Evolutionary conservation across 495 filamentous ascomycete species (phyloP).

Genomic region (Astrocystis sublimbata): DNA sequence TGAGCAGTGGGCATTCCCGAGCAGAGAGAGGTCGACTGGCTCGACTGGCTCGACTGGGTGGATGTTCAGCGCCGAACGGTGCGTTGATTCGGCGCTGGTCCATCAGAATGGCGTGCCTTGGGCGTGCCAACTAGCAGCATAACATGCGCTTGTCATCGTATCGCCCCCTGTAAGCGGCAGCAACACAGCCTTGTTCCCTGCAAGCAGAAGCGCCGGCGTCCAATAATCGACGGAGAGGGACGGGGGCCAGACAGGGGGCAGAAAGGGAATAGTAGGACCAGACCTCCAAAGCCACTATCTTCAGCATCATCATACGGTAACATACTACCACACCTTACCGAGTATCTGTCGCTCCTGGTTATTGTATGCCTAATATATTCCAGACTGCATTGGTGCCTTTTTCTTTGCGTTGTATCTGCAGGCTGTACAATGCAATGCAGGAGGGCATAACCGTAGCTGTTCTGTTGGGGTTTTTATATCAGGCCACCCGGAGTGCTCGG

Average conservation of each 20-base stretch:
- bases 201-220: background rate
- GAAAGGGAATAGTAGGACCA: background rate
- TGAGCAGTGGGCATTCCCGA: too few species aligned
- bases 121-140: constrained; percentile 3
- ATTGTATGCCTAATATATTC: background rate
- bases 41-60: too few species aligned
- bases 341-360: background rate
- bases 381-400: background rate
- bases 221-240: background rate
- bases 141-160: constrained; percentile 22
- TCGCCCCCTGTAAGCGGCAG: constrained; percentile 10
- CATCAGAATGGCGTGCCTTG: constrained; percentile 4
- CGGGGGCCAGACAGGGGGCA: background rate
- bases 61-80: constrained; percentile 6
- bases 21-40: too few species aligned
- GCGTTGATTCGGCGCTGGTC: background rate
- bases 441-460: background rate
- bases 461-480: too few species aligned
- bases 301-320: background rate
- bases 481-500: background rate
- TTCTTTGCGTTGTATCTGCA: background rate
- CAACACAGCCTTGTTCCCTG: constrained; percentile 12
- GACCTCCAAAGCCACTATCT: background rate
- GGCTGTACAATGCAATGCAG: background rate
- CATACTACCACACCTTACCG: too few species aligned